Base-by-base conservation (phyloP, 2,329 filamentous ascomycete genomes). In the Cordyceps javanica region DNA sequence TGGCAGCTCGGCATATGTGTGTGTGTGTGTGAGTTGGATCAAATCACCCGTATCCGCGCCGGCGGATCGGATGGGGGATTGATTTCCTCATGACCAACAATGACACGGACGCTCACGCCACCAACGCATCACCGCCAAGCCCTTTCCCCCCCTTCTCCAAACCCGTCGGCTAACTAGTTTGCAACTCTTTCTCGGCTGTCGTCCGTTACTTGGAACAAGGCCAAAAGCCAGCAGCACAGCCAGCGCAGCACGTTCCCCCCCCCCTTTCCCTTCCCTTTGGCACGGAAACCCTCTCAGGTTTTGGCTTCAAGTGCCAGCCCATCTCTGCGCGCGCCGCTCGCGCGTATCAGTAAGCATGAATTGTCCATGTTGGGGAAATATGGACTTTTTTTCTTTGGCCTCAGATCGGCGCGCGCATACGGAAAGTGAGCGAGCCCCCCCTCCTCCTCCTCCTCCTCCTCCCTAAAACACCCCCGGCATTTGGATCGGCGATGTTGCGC, bases 41-140 rank as follows among this genome's bases (percentile, higher is more conserved):
- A 32, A 30, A 53, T 55, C 41, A 30, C 32, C 28, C 16, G 32
- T 55, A 55, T 55, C 52, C 41, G 16, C 41, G 30, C 41, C 52
- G 30, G 52, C 52, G 41, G 52, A 55, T 55, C 36, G 52, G 46
- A 46, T 44, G 30, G 52, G 41, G 41, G 52, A 55, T 55, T 36
- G 52, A 55, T 55, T 44, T 13, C 3, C 5, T 14, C 16, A 38
- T 50, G 21, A 48, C 39, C 41, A 26, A 34, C 26, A 5, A 55
- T 38, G n/a, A 45, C 38, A 44, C 39, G 21, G 38, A 42, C 19
- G 11, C 41, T 36, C 30, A 38, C 41, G 38, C 36, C 38, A 32
- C 30, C 16, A 23, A 32, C 30, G 30, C 42, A 38, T 41, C 36
- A 19, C 39, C 42, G 14, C 44, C 42, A 41, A 26, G 23, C 28